Evolutionary conservation across 2,329 filamentous ascomycete species (phyloP).

Genomic region (Tolypocladium sp.): DNA sequence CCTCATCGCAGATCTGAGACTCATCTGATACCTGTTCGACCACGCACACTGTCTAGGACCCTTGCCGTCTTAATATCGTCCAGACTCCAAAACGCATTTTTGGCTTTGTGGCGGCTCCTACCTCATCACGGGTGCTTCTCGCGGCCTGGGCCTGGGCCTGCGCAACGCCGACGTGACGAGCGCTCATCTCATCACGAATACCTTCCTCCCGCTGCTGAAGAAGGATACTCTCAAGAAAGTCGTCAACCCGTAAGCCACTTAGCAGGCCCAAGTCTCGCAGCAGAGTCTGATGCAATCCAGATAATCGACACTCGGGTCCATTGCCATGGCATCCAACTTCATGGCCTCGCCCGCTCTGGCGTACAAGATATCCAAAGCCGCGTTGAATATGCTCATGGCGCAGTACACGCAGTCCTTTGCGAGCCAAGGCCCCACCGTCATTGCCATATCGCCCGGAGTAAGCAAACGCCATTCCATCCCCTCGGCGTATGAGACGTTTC

Average conservation of each 20-base stretch:
- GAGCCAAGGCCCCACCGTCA: conserved; percentile 30
- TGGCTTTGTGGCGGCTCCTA: not conserved
- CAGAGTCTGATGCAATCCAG: not conserved
- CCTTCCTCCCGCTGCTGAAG: conserved; percentile 27
- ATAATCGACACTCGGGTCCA: conserved; percentile 28
- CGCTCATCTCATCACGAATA: conserved; percentile 14
- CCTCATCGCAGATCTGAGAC: not conserved
- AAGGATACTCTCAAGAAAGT: conserved; percentile 29
- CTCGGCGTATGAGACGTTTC: not conserved
- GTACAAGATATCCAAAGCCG: conserved; percentile 38
- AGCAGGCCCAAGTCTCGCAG: too few species aligned
- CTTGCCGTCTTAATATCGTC: not conserved
- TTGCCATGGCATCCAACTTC: conserved; percentile 16
- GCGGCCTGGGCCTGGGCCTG: not conserved
- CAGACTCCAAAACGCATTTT: not conserved
- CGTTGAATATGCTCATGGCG: conserved; percentile 36
- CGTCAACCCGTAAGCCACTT: conserved; percentile 27
- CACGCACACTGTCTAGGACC: not conserved
- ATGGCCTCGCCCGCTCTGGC: conserved; percentile 17
- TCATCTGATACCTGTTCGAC: not conserved
- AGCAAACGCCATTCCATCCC: conserved; percentile 7
- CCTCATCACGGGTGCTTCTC: not conserved
- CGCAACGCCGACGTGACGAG: conserved; percentile 3
- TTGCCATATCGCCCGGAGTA: conserved; percentile 34
- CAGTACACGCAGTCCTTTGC: conserved; percentile 27